These are phyloP conservation scores for Primulina eburnea DNA, from an alignment of 257 asterid species.

Conservation along the genomic window DNA sequence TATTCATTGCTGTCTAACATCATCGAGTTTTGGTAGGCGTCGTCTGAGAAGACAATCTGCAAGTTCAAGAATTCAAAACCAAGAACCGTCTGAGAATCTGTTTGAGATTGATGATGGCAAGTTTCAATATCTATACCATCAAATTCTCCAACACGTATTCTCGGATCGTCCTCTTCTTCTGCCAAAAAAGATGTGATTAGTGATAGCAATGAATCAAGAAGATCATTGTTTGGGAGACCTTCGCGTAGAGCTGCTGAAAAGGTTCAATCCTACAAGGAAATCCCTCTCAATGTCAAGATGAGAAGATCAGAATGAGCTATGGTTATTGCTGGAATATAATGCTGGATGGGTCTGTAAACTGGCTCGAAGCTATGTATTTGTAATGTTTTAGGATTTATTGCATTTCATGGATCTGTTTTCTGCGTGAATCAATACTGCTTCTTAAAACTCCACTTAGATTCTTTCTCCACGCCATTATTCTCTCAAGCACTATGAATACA, in stretches of 20 bases:
- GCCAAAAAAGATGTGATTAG: slow-evolving; percentile 11
- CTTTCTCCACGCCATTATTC: no score
- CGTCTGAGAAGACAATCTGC: slow-evolving; percentile 66
- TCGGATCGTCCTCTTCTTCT: slow-evolving; percentile 18
- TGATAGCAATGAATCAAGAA: slow-evolving; percentile 31
- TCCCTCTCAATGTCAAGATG: slow-evolving; percentile 71
- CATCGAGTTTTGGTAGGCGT: slow-evolving; percentile 37
- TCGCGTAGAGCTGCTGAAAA: slow-evolving; percentile 64
- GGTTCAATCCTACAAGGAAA: slow-evolving; percentile 76
- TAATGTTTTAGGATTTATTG: neutral
- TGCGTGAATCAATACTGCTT: neutral
- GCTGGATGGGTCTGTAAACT: neutral
- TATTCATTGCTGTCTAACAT: neutral
- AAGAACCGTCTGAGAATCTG: slow-evolving; percentile 44
- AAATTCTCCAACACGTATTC: slow-evolving; percentile 24
- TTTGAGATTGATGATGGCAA: slow-evolving; percentile 50
- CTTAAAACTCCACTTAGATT: no score
- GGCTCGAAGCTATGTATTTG: neutral
- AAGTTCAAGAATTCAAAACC: slow-evolving; percentile 32
- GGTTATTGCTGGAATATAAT: no score
- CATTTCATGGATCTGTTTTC: neutral
- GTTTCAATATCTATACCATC: slow-evolving; percentile 25
- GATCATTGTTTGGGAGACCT: slow-evolving; percentile 61
- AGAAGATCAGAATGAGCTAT: slow-evolving; percentile 41
- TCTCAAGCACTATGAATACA: no score